Evolutionary conservation across 495 filamentous ascomycete genomes (phyloP).

Genomic region (Penicillium egyptiacum): DNA sequence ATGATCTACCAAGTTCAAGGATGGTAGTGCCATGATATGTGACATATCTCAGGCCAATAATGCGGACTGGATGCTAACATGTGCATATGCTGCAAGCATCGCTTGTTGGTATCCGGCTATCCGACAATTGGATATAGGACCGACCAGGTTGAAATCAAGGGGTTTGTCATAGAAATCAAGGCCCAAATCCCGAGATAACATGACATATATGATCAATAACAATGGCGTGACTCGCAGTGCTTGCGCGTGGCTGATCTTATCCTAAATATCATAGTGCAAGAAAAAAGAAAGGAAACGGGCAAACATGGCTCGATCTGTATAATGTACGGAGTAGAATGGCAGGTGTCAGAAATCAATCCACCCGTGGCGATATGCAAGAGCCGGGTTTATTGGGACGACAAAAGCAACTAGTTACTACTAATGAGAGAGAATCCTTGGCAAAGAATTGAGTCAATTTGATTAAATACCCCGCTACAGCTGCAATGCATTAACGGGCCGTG

Average conservation of each 20-base stretch:
- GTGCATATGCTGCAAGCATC: neutral
- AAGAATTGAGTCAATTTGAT: too few relatives aligned
- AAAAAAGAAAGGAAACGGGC: neutral
- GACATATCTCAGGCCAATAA: neutral
- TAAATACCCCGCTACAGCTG: neutral
- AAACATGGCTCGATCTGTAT: neutral
- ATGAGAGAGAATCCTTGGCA: too few relatives aligned
- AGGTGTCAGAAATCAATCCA: neutral
- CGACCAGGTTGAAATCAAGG: neutral
- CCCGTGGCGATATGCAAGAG: neutral
- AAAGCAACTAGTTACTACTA: too few relatives aligned
- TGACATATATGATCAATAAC: neutral
- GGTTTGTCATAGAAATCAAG: neutral
- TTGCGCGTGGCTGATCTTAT: neutral
- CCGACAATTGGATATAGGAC: neutral
- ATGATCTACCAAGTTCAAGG: neutral
- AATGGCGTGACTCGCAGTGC: neutral
- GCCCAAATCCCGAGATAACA: neutral
- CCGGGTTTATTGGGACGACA: too few relatives aligned
- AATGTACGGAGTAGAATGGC: neutral
- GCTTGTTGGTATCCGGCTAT: neutral
- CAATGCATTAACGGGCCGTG: conserved; percentile 5
- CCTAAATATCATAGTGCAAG: neutral
- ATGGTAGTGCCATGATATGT: neutral
- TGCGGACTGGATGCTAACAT: neutral